phyloP scores from a whole-genome alignment of 2,329 filamentous ascomycete genomes.

The Microcyclospora tardicrescens region DNA sequence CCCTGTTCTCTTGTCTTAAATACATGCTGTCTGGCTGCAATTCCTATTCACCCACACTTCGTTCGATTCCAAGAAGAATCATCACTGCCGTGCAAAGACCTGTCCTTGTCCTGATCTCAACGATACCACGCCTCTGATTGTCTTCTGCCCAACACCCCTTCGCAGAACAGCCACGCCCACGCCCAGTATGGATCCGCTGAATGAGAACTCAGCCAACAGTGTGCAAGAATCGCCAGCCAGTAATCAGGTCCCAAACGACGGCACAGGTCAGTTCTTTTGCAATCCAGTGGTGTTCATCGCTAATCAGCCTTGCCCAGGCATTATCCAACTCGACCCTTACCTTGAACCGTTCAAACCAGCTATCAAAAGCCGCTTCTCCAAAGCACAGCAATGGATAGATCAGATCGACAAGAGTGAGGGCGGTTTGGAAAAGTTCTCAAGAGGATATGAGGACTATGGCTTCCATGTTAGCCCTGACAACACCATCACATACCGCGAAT shows the following conservation, averaged over 20 bases:
- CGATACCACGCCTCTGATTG: background rate
- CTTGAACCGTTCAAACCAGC: slow-evolving; percentile 71
- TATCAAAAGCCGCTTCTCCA: slow-evolving; percentile 62
- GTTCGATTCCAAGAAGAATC: background rate
- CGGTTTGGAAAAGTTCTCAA: slow-evolving; percentile 82
- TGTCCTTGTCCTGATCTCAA: background rate
- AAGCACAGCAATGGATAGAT: slow-evolving; percentile 77
- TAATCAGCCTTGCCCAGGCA: slow-evolving; percentile 44
- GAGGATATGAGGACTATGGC: slow-evolving; percentile 73
- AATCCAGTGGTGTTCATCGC: background rate
- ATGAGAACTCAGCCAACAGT: slow-evolving; percentile 33
- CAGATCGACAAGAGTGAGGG: slow-evolving; percentile 73
- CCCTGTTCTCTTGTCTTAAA: no score
- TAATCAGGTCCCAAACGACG: slow-evolving; percentile 49
- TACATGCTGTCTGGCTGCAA: no score
- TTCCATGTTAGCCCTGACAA: slow-evolving; percentile 70
- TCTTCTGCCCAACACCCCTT: background rate
- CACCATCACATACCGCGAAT: slow-evolving; percentile 85
- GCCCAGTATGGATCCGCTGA: slow-evolving; percentile 27
- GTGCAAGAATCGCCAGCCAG: slow-evolving; percentile 33
- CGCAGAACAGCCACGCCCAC: no score
- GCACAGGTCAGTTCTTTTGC: slow-evolving; percentile 44
- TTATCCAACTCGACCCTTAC: slow-evolving; percentile 78
- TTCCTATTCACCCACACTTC: background rate
- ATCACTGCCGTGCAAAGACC: background rate